Conservation (phyloP, 352 stramenopile species). For the Phytophthora meadii region DNA sequence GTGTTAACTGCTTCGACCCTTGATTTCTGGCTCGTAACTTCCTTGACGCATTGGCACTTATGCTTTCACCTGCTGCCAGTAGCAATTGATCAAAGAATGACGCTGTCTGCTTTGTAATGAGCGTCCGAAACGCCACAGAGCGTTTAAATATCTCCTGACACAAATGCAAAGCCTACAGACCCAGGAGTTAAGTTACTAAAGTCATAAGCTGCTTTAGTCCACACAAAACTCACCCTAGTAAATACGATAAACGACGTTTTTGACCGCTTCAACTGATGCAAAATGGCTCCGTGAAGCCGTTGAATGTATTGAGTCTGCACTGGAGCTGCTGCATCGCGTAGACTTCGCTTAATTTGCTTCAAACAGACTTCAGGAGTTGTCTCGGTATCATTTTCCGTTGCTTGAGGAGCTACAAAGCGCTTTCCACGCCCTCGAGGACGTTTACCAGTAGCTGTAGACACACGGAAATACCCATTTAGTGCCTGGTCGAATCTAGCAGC, state of each 20-base stretch:
- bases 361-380: slow-evolving; percentile 20
- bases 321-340: slow-evolving; percentile 34
- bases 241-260: slow-evolving; percentile 26
- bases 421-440: slow-evolving; percentile 2
- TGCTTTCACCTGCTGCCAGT: slow-evolving; percentile 46
- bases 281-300: slow-evolving; percentile 21
- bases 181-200: neutral
- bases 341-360: slow-evolving; percentile 40
- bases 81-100: slow-evolving; percentile 63
- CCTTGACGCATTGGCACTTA: slow-evolving; percentile 37
- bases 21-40: slow-evolving; percentile 19
- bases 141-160: slow-evolving; percentile 67
- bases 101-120: slow-evolving; percentile 47
- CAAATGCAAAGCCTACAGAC: slow-evolving; percentile 39
- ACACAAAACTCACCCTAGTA: slow-evolving; percentile 20
- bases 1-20: slow-evolving; percentile 32
- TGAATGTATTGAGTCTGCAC: slow-evolving; percentile 39
- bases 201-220: neutral
- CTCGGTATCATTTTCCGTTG: neutral
- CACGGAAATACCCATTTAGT: slow-evolving; percentile 37
- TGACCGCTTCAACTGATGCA: slow-evolving; percentile 33
- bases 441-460: slow-evolving; percentile 7
- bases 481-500: slow-evolving; percentile 31
- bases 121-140: slow-evolving; percentile 55
- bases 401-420: neutral